Evolutionary conservation across 2,329 filamentous ascomycete species (phyloP).

Genomic region (Myotisia sp.): DNA sequence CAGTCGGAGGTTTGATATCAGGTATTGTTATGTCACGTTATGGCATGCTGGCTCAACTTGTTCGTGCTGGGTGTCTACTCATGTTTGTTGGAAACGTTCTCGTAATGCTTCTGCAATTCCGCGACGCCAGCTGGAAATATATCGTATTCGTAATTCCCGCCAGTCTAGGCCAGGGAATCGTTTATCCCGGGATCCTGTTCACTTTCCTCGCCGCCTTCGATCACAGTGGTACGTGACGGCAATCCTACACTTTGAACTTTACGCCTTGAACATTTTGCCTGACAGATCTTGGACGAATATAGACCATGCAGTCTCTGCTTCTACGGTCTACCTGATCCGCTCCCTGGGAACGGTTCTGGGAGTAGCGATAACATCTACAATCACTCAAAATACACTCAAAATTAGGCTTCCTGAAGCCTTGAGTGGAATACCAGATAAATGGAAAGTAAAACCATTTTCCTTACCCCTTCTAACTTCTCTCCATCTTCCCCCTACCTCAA

Average conservation of each 20-base stretch:
- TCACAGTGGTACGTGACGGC: no score
- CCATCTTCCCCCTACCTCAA: neutral
- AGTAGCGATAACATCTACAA: conserved; percentile 50
- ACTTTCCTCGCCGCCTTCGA: conserved; percentile 45
- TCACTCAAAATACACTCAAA: conserved; percentile 48
- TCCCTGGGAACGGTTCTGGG: conserved; percentile 59
- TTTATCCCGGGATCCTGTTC: conserved; percentile 51
- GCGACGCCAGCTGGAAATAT: conserved; percentile 40
- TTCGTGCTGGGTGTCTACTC: conserved; percentile 37
- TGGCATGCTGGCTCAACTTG: conserved; percentile 45
- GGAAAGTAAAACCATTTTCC: conserved; percentile 35
- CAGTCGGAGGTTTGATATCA: conserved; percentile 41
- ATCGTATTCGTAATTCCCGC: conserved; percentile 44
- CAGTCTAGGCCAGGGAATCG: conserved; percentile 47
- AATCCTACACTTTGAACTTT: no score
- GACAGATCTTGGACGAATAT: no score
- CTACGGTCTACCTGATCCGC: conserved; percentile 57
- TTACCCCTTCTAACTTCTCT: no score
- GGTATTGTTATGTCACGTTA: conserved; percentile 50
- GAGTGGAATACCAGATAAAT: conserved; percentile 43
- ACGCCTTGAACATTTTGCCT: no score
- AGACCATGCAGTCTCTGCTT: conserved; percentile 55
- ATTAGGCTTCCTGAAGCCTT: conserved; percentile 41
- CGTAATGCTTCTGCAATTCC: conserved; percentile 37
- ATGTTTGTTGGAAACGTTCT: conserved; percentile 39